Evolutionary conservation across 108 stramenopile species (phyloP).

Genomic region (Skeletonema grethae): DNA sequence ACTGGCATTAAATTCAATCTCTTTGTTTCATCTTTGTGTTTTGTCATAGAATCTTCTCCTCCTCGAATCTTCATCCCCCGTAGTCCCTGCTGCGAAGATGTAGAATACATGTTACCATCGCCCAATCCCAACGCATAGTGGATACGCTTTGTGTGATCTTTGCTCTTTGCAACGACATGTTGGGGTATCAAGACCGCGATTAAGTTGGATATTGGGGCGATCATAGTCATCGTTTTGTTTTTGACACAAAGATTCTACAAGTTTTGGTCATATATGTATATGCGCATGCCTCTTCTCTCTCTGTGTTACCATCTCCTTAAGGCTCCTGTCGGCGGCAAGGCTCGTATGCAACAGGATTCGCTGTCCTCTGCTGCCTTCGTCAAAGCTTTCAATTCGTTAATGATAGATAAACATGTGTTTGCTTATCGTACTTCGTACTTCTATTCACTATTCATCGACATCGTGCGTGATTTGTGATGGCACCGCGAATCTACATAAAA

Average conservation of each 20-base stretch:
- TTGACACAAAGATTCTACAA: background rate
- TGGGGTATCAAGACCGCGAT: background rate
- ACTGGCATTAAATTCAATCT: background rate
- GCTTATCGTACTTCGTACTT: too few relatives aligned
- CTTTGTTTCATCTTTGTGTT: constrained; percentile 2
- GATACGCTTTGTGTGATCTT: constrained; percentile 1
- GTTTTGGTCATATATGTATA: too few relatives aligned
- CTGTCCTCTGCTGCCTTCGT: too few relatives aligned
- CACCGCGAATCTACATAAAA: too few relatives aligned
- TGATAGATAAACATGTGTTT: too few relatives aligned
- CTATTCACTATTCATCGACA: too few relatives aligned
- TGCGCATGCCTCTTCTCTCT: too few relatives aligned
- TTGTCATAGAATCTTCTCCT: background rate
- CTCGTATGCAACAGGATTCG: too few relatives aligned
- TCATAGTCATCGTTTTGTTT: background rate
- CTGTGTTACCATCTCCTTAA: too few relatives aligned
- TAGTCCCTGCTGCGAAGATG: constrained; percentile 20
- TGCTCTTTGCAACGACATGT: background rate
- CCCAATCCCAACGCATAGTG: constrained; percentile 72
- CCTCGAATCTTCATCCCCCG: constrained; percentile 28
- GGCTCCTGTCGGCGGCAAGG: too few relatives aligned
- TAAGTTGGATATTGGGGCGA: background rate
- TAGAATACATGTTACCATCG: constrained; percentile 54
- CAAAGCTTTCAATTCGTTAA: too few relatives aligned
- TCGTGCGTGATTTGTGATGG: too few relatives aligned